Percentiles rank a stretch among this genome's conserved stretches.
These are phyloP conservation scores for Avena sativa DNA, from an alignment of 176 grass and related monocot genomes.

Conservation along the genomic window DNA sequence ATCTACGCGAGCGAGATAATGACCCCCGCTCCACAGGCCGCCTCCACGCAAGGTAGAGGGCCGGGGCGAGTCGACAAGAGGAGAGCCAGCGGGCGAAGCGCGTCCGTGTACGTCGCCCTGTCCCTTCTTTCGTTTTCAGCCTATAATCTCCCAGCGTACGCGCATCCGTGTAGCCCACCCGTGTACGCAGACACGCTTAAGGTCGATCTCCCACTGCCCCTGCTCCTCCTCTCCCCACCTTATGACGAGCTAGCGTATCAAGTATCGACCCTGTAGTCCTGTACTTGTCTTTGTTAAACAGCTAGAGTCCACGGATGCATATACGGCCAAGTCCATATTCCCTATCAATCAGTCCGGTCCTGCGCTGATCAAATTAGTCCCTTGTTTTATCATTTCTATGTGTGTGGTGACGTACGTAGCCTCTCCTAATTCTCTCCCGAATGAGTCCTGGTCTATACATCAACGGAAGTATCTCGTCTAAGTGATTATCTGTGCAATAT, in stretches of 20 bases:
- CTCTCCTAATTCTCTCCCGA: neutral
- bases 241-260: neutral
- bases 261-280: neutral
- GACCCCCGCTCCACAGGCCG: conserved; percentile 2
- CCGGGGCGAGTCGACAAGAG: too few relatives aligned
- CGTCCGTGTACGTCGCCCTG: neutral
- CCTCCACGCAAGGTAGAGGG: conserved; percentile 4
- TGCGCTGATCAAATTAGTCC: neutral
- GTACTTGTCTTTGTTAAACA: conserved; percentile 18
- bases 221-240: neutral
- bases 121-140: conserved; percentile 13
- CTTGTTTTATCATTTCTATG: neutral
- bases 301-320: neutral
- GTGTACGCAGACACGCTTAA: neutral
- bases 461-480: neutral
- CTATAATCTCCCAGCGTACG: neutral
- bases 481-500: neutral
- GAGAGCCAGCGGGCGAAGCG: neutral
- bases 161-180: neutral
- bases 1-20: neutral
- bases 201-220: neutral
- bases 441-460: neutral
- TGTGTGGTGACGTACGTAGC: neutral
- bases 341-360: neutral
- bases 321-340: conserved; percentile 40